Conservation (phyloP, 345 rosid species). For the Lumnitzera racemosa region DNA sequence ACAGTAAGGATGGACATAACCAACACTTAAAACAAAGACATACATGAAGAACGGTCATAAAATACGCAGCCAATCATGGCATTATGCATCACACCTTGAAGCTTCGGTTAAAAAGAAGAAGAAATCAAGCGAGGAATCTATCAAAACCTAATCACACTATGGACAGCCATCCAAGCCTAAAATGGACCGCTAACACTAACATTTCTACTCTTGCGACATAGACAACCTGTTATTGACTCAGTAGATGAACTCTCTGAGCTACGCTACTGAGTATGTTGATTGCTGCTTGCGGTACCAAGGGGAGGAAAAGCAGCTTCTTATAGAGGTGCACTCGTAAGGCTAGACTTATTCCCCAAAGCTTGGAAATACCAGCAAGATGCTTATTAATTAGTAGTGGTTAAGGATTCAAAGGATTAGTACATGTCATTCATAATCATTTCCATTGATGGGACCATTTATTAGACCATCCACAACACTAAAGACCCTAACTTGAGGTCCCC, state of each 20-base stretch:
- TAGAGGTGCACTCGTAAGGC: constrained; percentile 31
- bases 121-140: no score
- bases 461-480: not conserved
- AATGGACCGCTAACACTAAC: constrained; percentile 27
- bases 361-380: constrained; percentile 63
- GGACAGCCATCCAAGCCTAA: constrained; percentile 54
- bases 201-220: constrained; percentile 41
- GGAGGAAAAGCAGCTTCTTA: constrained; percentile 90
- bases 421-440: constrained; percentile 42
- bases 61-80: no score
- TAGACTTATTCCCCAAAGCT: constrained; percentile 62
- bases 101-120: no score
- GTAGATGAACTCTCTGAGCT: constrained; percentile 33
- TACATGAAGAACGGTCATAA: no score
- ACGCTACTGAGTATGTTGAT: constrained; percentile 39
- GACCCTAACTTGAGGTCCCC: no score
- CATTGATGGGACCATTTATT: constrained; percentile 30
- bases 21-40: no score
- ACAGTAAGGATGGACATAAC: no score
- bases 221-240: constrained; percentile 62
- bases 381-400: constrained; percentile 40
- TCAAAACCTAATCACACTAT: no score
- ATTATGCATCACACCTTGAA: no score
- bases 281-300: constrained; percentile 31
- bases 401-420: constrained; percentile 50